Percentiles rank a stretch among this genome's conserved stretches.
These are phyloP conservation scores for Phlegmacium glaucopus DNA, from an alignment of 768 basidiomycete species.

Conservation along the genomic window DNA sequence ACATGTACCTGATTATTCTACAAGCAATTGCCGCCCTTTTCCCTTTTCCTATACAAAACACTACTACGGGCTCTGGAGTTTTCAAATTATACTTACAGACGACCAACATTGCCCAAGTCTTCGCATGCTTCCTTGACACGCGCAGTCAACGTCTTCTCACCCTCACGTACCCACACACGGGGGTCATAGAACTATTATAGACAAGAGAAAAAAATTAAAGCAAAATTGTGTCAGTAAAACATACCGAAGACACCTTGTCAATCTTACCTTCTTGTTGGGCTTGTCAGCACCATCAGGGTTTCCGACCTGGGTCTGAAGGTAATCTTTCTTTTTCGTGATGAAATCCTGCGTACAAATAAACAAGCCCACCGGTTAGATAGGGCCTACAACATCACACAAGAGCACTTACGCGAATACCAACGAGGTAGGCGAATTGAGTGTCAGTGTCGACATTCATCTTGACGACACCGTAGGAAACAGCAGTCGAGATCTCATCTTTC, in stretches of 20 bases:
- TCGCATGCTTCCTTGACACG: conserved; percentile 93
- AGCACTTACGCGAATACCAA: conserved; percentile 66
- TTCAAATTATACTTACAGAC: too few relatives aligned
- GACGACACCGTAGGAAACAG: conserved; percentile 89
- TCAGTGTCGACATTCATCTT: conserved; percentile 99
- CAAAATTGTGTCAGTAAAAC: background rate
- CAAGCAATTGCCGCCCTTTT: too few relatives aligned
- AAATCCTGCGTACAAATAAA: conserved; percentile 61
- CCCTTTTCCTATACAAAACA: too few relatives aligned
- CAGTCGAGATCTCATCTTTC: conserved; percentile 92
- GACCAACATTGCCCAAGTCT: conserved; percentile 70
- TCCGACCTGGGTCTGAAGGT: conserved; percentile 88
- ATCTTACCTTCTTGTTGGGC: conserved; percentile 94
- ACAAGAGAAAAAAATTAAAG: background rate
- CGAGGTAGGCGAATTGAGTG: conserved; percentile 89
- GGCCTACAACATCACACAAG: background rate
- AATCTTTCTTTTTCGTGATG: conserved; percentile 79
- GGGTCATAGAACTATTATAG: conserved; percentile 79
- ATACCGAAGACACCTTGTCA: background rate
- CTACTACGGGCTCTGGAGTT: too few relatives aligned
- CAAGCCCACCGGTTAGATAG: background rate
- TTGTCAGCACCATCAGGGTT: conserved; percentile 97
- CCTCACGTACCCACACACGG: conserved; percentile 98
- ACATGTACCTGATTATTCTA: too few relatives aligned
- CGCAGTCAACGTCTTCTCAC: conserved; percentile 85